Evolutionary conservation across 495 filamentous ascomycete species (phyloP).

Genomic region (Sporormia fimetaria): DNA sequence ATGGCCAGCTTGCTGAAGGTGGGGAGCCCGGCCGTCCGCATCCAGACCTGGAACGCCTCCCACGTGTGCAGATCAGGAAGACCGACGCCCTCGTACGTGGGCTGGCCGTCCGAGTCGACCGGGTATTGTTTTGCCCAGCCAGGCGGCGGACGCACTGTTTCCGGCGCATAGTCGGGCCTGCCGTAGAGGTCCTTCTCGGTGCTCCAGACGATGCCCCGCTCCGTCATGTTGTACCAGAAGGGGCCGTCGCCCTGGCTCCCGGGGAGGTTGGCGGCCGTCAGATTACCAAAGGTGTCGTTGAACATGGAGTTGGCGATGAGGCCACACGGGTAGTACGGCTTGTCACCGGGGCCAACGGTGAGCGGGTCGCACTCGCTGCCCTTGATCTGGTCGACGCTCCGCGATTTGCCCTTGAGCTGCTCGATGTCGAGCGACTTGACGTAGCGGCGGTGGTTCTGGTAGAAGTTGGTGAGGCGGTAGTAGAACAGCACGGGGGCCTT

Average conservation of each 20-base stretch:
- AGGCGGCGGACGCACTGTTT: constrained; percentile 65
- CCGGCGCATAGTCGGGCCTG: constrained; percentile 48
- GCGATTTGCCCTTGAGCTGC: constrained; percentile 66
- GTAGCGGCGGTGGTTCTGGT: constrained; percentile 97
- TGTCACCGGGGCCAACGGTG: constrained; percentile 37
- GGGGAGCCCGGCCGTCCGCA: constrained; percentile 92
- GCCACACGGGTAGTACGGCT: constrained; percentile 86
- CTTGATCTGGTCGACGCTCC: constrained; percentile 49
- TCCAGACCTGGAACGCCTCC: constrained; percentile 94
- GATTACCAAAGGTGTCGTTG: constrained; percentile 93
- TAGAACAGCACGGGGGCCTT: constrained; percentile 75
- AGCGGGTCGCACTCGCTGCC: constrained; percentile 66
- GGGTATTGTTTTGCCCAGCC: constrained; percentile 67
- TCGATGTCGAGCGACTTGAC: constrained; percentile 74
- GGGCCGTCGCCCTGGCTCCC: not conserved
- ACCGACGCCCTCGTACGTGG: constrained; percentile 35
- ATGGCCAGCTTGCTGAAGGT: constrained; percentile 85
- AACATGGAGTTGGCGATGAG: constrained; percentile 94
- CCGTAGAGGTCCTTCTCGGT: constrained; percentile 72
- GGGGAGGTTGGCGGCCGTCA: constrained; percentile 42
- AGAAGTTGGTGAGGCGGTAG: constrained; percentile 95
- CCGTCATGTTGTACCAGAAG: constrained; percentile 59
- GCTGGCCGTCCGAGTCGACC: constrained; percentile 51
- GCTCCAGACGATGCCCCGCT: constrained; percentile 70
- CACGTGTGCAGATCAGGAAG: constrained; percentile 12